Evolutionary conservation across 148 eudicot genomes (phyloP), one percentile per base, ranked within the genome.

Genomic region (Rhododendron vialii): DNA sequence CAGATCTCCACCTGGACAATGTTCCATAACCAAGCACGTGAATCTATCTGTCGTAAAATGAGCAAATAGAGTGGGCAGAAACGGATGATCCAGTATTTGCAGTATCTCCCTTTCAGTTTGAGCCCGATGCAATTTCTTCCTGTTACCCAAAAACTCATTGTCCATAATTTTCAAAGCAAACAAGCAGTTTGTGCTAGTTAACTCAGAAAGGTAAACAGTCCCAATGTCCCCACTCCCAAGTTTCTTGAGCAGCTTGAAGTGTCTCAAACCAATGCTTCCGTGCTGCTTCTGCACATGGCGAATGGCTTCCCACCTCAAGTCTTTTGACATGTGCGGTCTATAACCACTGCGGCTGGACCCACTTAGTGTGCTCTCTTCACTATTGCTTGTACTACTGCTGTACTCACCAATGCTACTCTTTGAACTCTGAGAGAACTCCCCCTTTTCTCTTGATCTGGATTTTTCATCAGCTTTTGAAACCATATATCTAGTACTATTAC

Each of bases 151-250:
- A 88, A 90, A 91, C 48, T 94, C 98, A 80, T 92, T 95, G 88
- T 96, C 95, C 95, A 96, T 92, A 50, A 96, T 94, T 91, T 96
- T 96, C 89, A 96, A 83, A 84, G 98, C 98, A 92, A 96, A 96
- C 28, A 95, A 81, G 90, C 94, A 93, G 83, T 88, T 87, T 45
- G 94, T 88, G 76, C 91, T 92, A 51, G 85, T 87, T 33, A 95
- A 89, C 89, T 94, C 94, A 18, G 98, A 92, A 65, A 95, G 94
- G 87, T 95, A 93, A 84, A 94, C 98, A 26, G 91, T 93, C 81
- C 95, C 98, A 81, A 95, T 94, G 86, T 95, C 98, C 83, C 98
- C 98, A 61, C 94, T 92, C 71, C 98, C 98, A 80, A 95, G 92
- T 89, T 93, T 91, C 87, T 83, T 93, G 36, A 93, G 88, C 84